A percentile compares a stretch with the other conserved stretches of the same genome.
phyloP scores from a whole-genome alignment of 768 basidiomycete genomes.

The Cubamyces lactineus region DNA sequence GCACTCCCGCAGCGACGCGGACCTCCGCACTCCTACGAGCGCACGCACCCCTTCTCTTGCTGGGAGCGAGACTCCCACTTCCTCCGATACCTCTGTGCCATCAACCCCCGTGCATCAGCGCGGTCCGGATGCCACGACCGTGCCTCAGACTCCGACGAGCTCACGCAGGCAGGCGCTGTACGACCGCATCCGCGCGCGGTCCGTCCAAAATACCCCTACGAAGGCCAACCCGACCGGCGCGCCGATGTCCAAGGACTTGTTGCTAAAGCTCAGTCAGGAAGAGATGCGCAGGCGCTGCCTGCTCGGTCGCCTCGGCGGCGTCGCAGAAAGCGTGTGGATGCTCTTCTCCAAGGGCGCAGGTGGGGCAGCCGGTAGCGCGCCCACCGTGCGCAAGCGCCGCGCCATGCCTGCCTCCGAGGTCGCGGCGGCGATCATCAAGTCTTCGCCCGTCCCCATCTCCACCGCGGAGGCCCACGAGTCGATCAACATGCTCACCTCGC shows the following conservation, averaged over 20 bases:
- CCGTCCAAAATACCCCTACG: conserved; percentile 67
- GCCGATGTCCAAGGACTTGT: conserved; percentile 63
- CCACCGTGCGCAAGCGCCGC: conserved; percentile 68
- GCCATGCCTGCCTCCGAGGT: conserved; percentile 71
- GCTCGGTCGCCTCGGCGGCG: conserved; percentile 73
- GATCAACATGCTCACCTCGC: conserved; percentile 59
- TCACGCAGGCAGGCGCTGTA: conserved; percentile 81
- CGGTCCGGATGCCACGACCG: conserved; percentile 55
- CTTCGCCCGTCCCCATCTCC: conserved; percentile 80
- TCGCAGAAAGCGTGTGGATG: conserved; percentile 93
- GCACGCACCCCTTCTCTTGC: conserved; percentile 27
- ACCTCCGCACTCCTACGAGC: conserved; percentile 22
- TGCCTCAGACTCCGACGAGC: conserved; percentile 69
- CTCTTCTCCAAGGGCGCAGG: conserved; percentile 69
- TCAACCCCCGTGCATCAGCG: conserved; percentile 70
- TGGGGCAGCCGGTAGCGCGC: conserved; percentile 45
- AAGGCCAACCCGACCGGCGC: conserved; percentile 50
- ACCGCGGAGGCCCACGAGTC: conserved; percentile 78
- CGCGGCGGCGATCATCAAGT: conserved; percentile 70
- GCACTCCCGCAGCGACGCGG: conserved; percentile 36
- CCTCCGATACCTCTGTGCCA: conserved; percentile 49
- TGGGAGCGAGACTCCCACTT: conserved; percentile 51
- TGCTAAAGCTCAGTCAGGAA: conserved; percentile 74
- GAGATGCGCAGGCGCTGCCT: conserved; percentile 77
- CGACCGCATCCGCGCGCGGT: conserved; percentile 77